These are phyloP conservation scores for Volutella citrinella DNA, from an alignment of 2,329 filamentous ascomycete genomes.

Conservation along the genomic window DNA sequence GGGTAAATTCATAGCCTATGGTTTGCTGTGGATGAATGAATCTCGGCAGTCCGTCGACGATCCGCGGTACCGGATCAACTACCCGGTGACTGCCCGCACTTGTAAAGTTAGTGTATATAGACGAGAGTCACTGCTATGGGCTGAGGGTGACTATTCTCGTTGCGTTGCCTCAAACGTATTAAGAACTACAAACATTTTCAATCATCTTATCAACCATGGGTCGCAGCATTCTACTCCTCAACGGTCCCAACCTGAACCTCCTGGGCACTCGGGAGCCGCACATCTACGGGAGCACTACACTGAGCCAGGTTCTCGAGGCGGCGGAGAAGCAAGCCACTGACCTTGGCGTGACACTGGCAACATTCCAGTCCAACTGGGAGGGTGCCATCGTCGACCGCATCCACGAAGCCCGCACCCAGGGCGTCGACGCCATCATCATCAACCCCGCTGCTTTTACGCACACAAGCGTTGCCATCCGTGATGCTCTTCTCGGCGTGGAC, in stretches of 20 bases:
- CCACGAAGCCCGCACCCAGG: slow-evolving; percentile 43
- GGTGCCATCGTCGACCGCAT: slow-evolving; percentile 59
- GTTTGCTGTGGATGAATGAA: no score
- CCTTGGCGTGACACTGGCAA: slow-evolving; percentile 30
- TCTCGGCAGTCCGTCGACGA: no score
- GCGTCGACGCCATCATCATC: slow-evolving; percentile 2
- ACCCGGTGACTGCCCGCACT: no score
- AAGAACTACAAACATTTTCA: no score
- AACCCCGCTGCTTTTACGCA: slow-evolving; percentile 1
- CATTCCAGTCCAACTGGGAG: slow-evolving; percentile 64
- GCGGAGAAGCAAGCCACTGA: slow-evolving; percentile 2
- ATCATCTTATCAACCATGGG: slow-evolving; percentile 5
- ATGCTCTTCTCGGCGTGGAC: background rate
- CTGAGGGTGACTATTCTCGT: no score
- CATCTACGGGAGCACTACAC: slow-evolving; percentile 59
- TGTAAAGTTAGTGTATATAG: no score
- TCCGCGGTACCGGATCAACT: no score
- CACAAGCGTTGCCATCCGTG: background rate
- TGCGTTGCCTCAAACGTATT: no score
- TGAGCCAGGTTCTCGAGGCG: slow-evolving; percentile 36
- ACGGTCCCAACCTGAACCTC: slow-evolving; percentile 65
- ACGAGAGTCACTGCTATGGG: no score
- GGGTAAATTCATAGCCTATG: no score
- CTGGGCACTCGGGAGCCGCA: slow-evolving; percentile 61
- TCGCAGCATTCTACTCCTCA: slow-evolving; percentile 52